Base-by-base conservation (phyloP, 169 alveolate genomes). In the Cryptosporidium baileyi region DNA sequence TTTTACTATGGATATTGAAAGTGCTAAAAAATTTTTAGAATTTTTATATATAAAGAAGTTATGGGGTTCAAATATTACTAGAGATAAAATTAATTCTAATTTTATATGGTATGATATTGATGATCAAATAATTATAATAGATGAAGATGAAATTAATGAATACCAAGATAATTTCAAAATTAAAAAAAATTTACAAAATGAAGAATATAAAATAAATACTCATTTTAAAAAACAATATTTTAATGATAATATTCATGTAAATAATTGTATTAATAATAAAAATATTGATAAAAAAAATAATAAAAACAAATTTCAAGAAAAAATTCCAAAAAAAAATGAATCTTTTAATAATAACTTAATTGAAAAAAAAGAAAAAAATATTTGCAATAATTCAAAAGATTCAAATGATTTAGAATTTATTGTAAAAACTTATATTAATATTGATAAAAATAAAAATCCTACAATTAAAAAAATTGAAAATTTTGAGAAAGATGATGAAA, bases 21-120 rank as follows among this genome's bases (percentile, higher is more conserved):
- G 61, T 28, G 85, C 85, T 19, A 54, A 5, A n/a, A 57, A 40
- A 5, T 74, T 74, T 34, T 34, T 74, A 32, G 43, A 74, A 7
- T 11, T 52, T 24, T 61, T 74, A 17, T 74, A 40, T 43, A 36
- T 54, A 8, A 44, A 74, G 34, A 51, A 74, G 26, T 17, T 57
- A 24, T 74, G 85, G 85, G 85, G 85, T 15, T 38, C 63, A 9
- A 74, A 74, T n/a, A 30, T 74, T 19, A 51, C 74, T 24, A 57
- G 36, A 15, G 85, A 74, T 1, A 74, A 74, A 57, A 74, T 74
- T 6, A 74, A 19, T 24, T 30, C 74, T 0, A 74, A 74, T 22
- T 74, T 74, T 43, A 44, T 19, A 15, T 74, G 85, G 85, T 26
- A 51, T 4, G 82, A 67, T 34, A 34, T 52, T 24, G 24, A 40